A percentile compares a stretch with the other conserved stretches of the same genome.
These are phyloP conservation scores for Schizothecium vesticola DNA, from an alignment of 495 filamentous ascomycete genomes.

Conservation along the genomic window DNA sequence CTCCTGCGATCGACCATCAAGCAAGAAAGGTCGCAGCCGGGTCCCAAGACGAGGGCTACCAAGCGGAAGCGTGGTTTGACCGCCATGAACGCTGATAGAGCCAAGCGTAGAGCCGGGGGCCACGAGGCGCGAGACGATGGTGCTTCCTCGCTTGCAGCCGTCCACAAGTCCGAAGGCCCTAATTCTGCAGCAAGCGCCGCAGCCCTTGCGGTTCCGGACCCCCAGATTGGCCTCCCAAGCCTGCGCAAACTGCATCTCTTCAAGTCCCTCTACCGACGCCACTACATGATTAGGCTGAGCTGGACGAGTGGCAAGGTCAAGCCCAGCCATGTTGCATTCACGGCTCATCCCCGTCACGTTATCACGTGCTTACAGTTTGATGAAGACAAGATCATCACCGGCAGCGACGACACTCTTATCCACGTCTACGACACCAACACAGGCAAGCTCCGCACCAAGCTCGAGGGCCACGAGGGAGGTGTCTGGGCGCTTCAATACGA, in stretches of 20 bases:
- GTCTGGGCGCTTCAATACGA: constrained; percentile 98
- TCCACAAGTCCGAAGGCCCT: constrained; percentile 65
- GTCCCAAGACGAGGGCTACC: constrained; percentile 27
- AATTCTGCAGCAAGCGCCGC: constrained; percentile 81
- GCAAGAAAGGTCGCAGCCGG: constrained; percentile 26
- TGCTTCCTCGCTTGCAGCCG: constrained; percentile 27
- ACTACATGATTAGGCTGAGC: constrained; percentile 78
- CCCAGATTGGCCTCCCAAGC: constrained; percentile 69
- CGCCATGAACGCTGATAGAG: constrained; percentile 40
- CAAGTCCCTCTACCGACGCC: constrained; percentile 92
- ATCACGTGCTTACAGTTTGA: constrained; percentile 98
- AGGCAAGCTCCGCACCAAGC: constrained; percentile 70
- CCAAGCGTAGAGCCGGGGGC: constrained; percentile 48
- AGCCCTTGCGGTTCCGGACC: constrained; percentile 71
- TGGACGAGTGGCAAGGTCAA: constrained; percentile 85
- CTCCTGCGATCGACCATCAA: constrained; percentile 34
- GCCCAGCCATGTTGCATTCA: constrained; percentile 92
- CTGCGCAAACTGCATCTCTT: constrained; percentile 82
- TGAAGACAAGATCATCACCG: constrained; percentile 94
- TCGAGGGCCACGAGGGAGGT: constrained; percentile 92
- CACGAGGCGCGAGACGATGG: constrained; percentile 38
- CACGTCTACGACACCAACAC: constrained; percentile 98
- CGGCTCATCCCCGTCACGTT: constrained; percentile 90
- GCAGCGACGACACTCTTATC: constrained; percentile 96
- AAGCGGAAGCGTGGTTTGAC: constrained; percentile 41